These are phyloP conservation scores for Macrolepiota dolichaula DNA, from an alignment of 768 basidiomycete species.

Conservation along the genomic window DNA sequence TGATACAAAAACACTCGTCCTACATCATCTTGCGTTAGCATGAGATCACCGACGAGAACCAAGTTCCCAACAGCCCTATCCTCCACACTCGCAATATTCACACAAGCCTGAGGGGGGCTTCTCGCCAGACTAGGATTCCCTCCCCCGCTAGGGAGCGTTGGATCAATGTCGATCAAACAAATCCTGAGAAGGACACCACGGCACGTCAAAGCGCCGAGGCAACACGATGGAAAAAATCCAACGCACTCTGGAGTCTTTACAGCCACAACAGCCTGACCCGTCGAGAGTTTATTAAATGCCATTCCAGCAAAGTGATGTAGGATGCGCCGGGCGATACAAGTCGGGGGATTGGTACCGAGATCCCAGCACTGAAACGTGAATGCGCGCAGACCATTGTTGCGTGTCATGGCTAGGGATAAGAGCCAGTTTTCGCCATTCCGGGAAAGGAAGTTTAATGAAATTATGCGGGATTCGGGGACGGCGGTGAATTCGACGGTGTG, in stretches of 20 bases:
- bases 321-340: conserved; percentile 40
- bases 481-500: conserved; percentile 11
- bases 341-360: conserved; percentile 26
- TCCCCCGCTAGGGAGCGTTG: not conserved
- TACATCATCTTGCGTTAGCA: conserved; percentile 7
- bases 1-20: conserved; percentile 7
- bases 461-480: conserved; percentile 28
- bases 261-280: conserved; percentile 32
- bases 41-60: conserved; percentile 3
- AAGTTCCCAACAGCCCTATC: conserved; percentile 6
- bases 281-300: conserved; percentile 40
- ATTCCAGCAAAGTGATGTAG: conserved; percentile 37
- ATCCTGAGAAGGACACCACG: conserved; percentile 3
- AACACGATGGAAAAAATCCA: not conserved
- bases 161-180: conserved; percentile 9
- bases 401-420: conserved; percentile 35
- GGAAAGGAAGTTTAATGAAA: conserved; percentile 47
- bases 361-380: conserved; percentile 60
- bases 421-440: conserved; percentile 39
- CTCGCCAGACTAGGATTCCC: not conserved
- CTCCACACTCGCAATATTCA: conserved; percentile 6
- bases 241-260: conserved; percentile 40
- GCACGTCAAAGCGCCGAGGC: conserved; percentile 7
- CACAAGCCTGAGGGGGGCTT: conserved; percentile 8
- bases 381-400: conserved; percentile 18